Conservation (phyloP, 2,329 filamentous ascomycete genomes). For the Claviceps sp. region DNA sequence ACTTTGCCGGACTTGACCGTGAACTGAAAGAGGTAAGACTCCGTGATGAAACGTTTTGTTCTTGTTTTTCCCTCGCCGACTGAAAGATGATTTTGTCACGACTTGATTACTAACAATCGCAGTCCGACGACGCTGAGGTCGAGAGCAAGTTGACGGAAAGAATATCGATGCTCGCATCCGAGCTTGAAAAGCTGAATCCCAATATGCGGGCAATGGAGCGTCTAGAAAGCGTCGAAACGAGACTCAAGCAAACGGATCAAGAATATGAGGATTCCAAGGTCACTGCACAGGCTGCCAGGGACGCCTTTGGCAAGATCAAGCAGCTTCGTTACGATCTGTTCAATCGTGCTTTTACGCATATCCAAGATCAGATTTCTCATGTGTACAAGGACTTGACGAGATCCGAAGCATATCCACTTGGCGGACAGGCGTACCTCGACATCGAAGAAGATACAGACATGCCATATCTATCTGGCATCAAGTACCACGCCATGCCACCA, state of each 20-base stretch:
- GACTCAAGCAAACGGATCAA: constrained; percentile 71
- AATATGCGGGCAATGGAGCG: constrained; percentile 95
- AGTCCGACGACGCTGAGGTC: constrained; percentile 56
- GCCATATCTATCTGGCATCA: constrained; percentile 88
- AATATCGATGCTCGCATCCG: constrained; percentile 57
- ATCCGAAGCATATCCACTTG: constrained; percentile 81
- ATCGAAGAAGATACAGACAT: constrained; percentile 91
- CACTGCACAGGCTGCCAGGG: constrained; percentile 59
- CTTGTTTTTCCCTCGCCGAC: too few species aligned
- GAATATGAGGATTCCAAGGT: constrained; percentile 79
- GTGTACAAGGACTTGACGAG: constrained; percentile 95
- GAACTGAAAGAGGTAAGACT: constrained; percentile 61
- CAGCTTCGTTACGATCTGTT: constrained; percentile 78
- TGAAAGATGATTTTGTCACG: background rate
- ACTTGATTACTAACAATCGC: constrained; percentile 27
- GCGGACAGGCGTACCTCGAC: constrained; percentile 77
- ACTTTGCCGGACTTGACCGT: constrained; percentile 71
- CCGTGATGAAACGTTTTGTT: background rate
- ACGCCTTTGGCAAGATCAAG: constrained; percentile 74
- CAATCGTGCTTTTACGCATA: constrained; percentile 89
- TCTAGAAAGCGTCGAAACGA: constrained; percentile 69
- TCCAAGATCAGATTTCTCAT: constrained; percentile 82
- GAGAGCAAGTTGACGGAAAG: constrained; percentile 68
- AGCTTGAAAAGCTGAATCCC: constrained; percentile 88
- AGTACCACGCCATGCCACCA: constrained; percentile 97